Evolutionary conservation across 176 grass and related monocot species (phyloP).

Genomic region (Panicum miliaceum): DNA sequence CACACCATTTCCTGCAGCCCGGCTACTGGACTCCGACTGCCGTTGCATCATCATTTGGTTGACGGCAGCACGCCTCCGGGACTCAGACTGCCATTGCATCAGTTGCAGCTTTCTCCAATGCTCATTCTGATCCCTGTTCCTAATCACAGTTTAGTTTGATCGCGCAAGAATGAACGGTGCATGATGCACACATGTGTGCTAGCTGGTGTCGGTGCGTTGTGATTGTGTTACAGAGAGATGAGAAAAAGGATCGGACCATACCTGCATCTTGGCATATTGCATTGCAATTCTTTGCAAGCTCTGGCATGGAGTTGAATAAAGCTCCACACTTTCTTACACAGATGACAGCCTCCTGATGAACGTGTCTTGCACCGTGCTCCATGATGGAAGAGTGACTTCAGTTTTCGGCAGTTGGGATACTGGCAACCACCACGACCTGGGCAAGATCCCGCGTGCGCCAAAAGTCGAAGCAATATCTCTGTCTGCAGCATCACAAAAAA

Average conservation of each 20-base stretch:
- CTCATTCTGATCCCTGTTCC: constrained; percentile 59
- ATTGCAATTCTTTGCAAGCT: constrained; percentile 70
- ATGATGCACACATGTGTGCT: neutral
- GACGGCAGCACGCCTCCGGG: constrained; percentile 73
- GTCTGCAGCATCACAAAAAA: constrained; percentile 47
- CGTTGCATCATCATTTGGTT: constrained; percentile 88
- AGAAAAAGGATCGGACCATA: constrained; percentile 14
- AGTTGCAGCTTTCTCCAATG: constrained; percentile 47
- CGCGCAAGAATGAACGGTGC: neutral
- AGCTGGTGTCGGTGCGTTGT: neutral
- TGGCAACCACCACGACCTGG: constrained; percentile 31
- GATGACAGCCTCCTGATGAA: constrained; percentile 51
- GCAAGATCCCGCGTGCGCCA: constrained; percentile 52
- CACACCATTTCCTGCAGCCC: constrained; percentile 6
- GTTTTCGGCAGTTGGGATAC: constrained; percentile 50
- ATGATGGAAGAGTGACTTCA: constrained; percentile 66
- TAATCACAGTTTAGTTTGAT: neutral
- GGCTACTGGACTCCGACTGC: neutral
- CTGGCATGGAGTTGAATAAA: constrained; percentile 62
- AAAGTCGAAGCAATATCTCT: constrained; percentile 43
- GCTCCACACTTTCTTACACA: constrained; percentile 55
- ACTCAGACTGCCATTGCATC: constrained; percentile 69
- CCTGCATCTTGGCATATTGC: constrained; percentile 79
- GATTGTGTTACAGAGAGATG: neutral
- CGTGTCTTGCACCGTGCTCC: constrained; percentile 42